Evolutionary conservation across 1,139 yeast genomes (phyloP), one percentile per base, ranked within the genome.

Genomic region (Kodamaea arcana): DNA sequence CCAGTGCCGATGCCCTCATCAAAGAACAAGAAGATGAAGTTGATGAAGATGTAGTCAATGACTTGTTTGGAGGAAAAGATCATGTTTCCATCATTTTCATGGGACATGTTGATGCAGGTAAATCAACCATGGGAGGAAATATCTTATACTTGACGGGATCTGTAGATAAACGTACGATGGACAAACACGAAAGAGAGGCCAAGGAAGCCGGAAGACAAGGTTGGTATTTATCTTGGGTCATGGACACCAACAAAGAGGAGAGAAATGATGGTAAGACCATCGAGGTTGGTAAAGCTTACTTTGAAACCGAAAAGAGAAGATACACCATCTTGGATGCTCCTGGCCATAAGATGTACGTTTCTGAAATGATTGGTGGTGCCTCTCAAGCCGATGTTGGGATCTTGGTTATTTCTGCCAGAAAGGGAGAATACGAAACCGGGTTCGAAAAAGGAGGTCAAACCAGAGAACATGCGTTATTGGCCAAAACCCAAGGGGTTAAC

Each of bases 31-130:
- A 85, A 56, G 94, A 84, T 24, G 80, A 79, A 54, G 75, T 92
- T 43, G 98, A 92, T 56, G 84, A 85, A 55, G 95, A 83, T 51
- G 78, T 88, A 43, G 86, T 92, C 46, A 81, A 76, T 38, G 98
- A 92, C 52, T 67, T 94, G 83, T 94, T 87, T 57, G 97, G 97
- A 42, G 95, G 94, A 54, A 94, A 94, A 64, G 97, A 90, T 58
- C 98, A 94, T 65, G 78, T 92, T 56, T 88, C 97, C 24, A 83
- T 92, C 52, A 88, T 92, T 54, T 92, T 92, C 65, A 94, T 92
- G 97, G 99, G 99, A 50, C 99, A 92, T 60, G 99, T 92, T 51
- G 99, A 92, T 74, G 98, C 98, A 28, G 99, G 99, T 59, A 92
- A 92, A 65, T 87, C 97, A 36, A 92, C 99, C 44, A 88, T 94